A percentile compares a stretch with the other conserved stretches of the same genome.
Conservation (phyloP, 371 early-diverging fungal genomes). For the Chytridiales sp. region DNA sequence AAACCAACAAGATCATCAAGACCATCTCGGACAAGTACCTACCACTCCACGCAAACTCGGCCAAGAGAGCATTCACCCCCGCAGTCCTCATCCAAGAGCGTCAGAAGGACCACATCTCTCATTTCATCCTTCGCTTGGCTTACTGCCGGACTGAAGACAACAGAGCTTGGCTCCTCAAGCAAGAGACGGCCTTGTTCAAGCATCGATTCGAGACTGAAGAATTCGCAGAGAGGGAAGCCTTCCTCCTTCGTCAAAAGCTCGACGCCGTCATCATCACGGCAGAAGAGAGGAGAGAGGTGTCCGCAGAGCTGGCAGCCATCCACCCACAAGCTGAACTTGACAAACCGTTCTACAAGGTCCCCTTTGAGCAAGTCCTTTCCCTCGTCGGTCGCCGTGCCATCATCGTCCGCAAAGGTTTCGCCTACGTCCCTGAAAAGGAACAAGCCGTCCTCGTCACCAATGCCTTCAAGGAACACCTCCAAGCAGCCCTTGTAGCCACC, state of each 20-base stretch:
- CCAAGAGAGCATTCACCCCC: not conserved
- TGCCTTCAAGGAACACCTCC: constrained; percentile 70
- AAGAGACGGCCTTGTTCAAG: constrained; percentile 83
- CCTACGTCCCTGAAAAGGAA: constrained; percentile 79
- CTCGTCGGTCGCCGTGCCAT: constrained; percentile 73
- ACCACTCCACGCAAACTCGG: constrained; percentile 52
- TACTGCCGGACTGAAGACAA: constrained; percentile 88
- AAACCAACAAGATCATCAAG: constrained; percentile 59
- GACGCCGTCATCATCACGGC: constrained; percentile 20
- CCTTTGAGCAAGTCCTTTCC: constrained; percentile 81
- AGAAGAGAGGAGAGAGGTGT: constrained; percentile 13
- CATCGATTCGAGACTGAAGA: constrained; percentile 49
- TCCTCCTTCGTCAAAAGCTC: constrained; percentile 52
- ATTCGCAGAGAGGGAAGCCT: constrained; percentile 37
- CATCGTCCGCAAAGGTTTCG: constrained; percentile 73
- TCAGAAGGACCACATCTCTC: constrained; percentile 88
- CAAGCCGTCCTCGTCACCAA: constrained; percentile 71
- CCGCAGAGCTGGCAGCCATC: constrained; percentile 11
- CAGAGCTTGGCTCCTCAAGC: constrained; percentile 85
- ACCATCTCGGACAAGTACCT: constrained; percentile 52
- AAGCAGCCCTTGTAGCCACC: constrained; percentile 60
- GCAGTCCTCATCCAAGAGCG: constrained; percentile 64
- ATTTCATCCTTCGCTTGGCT: constrained; percentile 90
- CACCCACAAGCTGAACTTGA: constrained; percentile 5
- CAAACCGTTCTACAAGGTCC: constrained; percentile 59